Evolutionary conservation across 495 filamentous ascomycete species (phyloP), one percentile per base, ranked within the genome.

Genomic region (Trichocladium antarcticum): DNA sequence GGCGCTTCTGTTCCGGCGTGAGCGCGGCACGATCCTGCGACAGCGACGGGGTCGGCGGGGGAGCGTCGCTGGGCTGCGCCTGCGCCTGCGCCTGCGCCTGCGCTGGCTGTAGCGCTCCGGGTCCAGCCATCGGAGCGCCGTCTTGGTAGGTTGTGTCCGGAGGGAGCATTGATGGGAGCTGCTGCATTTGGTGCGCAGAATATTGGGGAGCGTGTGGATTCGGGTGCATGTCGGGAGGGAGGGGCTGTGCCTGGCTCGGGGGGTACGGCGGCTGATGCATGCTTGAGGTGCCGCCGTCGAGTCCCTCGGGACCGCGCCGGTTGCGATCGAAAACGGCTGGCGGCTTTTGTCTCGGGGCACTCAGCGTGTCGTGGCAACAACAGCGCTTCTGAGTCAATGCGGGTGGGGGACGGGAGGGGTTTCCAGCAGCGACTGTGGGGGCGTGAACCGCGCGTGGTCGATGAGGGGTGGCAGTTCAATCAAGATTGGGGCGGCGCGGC

Each of bases 141-240:
- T 63, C 62, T 54, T 49, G 57, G 45, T 60, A 60, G 17, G 55
- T 41, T n/a, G 51, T 41, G 31, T 29, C 49, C 14, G 55, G 53
- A 14, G 59, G 61, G 7, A 59, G 55, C 55, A 65, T 61, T 20
- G 62, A 51, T 20, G 62, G 62, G 21, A 60, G 54, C 28, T 55
- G 61, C 38, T 61, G 58, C 31, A 57, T 44, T 50, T 51, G 47
- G 15, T 60, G 59, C 24, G 37, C 15, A 19, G 41, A 24, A 27
- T 59, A 59, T 1, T 54, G 37, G 8, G 34, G 12, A 10, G 47
- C 28, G 21, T 57, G 54, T n/a, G 54, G 45, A 17, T 49, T 49
- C 31, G 27, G 32, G 42, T 60, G 54, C 43, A 60, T 49, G 24
- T 57, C 54, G 47, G 50, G 38, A 15, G 50, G 55, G 20, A 52